Evolutionary conservation across 768 basidiomycete species (phyloP).

Genomic region (Psilocybe subaeruginosa): DNA sequence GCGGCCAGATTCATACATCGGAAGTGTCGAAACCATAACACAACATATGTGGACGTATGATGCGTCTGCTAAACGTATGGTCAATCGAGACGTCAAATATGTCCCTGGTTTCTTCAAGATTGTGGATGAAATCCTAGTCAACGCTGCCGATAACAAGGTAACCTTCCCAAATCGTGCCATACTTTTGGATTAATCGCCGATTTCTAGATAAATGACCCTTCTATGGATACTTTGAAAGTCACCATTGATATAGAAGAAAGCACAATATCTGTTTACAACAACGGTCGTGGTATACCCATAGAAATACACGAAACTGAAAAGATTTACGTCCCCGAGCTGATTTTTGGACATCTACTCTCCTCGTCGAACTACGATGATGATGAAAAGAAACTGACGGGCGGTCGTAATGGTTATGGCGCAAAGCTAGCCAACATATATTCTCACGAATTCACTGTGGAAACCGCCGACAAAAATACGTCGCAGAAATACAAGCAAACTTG

Average conservation of each 20-base stretch:
- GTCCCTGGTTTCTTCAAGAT: slow-evolving; percentile 99
- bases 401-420: slow-evolving; percentile 97
- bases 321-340: slow-evolving; percentile 95
- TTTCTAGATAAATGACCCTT: slow-evolving; percentile 87
- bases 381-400: slow-evolving; percentile 98
- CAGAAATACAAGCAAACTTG: slow-evolving; percentile 97
- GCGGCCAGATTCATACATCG: slow-evolving; percentile 95
- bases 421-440: slow-evolving; percentile 99
- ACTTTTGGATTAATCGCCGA: not conserved
- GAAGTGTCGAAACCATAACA: slow-evolving; percentile 87
- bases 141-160: slow-evolving; percentile 99
- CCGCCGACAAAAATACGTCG: slow-evolving; percentile 81
- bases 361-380: slow-evolving; percentile 98
- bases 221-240: slow-evolving; percentile 92
- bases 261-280: slow-evolving; percentile 93
- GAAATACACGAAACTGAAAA: slow-evolving; percentile 93
- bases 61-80: slow-evolving; percentile 81
- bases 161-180: not conserved
- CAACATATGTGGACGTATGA: slow-evolving; percentile 96
- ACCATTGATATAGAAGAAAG: slow-evolving; percentile 82
- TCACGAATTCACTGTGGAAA: slow-evolving; percentile 93
- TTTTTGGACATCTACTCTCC: slow-evolving; percentile 94
- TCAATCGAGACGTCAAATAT: slow-evolving; percentile 79
- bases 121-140: slow-evolving; percentile 98
- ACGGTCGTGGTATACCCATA: slow-evolving; percentile 94